These are phyloP conservation scores for Alternaria panax DNA, from an alignment of 2,329 filamentous ascomycete species.

Conservation along the genomic window DNA sequence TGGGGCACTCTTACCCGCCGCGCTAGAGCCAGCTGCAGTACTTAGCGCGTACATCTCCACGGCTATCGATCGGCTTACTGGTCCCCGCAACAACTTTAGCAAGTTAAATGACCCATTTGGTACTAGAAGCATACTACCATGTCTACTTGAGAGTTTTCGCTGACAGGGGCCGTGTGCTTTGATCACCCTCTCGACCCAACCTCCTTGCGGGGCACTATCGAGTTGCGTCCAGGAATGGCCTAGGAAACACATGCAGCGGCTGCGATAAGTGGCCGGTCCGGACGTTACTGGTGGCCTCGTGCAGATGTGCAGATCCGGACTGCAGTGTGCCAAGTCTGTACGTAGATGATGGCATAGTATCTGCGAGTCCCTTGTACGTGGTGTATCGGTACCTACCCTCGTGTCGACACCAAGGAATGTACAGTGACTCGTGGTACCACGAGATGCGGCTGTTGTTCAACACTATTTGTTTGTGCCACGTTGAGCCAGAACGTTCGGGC, in stretches of 20 bases:
- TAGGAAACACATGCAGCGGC: slow-evolving; percentile 50
- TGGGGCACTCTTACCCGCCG: slow-evolving; percentile 50
- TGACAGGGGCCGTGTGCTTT: slow-evolving; percentile 33
- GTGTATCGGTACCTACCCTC: slow-evolving; percentile 28
- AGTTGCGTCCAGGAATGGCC: slow-evolving; percentile 36
- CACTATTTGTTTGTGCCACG: slow-evolving; percentile 33
- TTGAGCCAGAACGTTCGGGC: slow-evolving; percentile 28
- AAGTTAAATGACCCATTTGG: slow-evolving; percentile 42
- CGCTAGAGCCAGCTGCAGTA: slow-evolving; percentile 29
- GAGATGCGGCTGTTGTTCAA: slow-evolving; percentile 27
- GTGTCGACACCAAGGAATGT: slow-evolving; percentile 29
- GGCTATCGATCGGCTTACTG: slow-evolving; percentile 38
- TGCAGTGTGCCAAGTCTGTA: slow-evolving; percentile 41
- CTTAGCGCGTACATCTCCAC: slow-evolving; percentile 30
- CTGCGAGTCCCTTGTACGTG: slow-evolving; percentile 25
- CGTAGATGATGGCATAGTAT: slow-evolving; percentile 28
- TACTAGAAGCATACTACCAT: slow-evolving; percentile 27
- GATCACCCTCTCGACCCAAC: slow-evolving; percentile 31
- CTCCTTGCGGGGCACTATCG: slow-evolving; percentile 38
- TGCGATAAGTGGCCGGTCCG: slow-evolving; percentile 51
- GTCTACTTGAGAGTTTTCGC: slow-evolving; percentile 24
- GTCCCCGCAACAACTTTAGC: slow-evolving; percentile 43
- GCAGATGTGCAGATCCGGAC: slow-evolving; percentile 44
- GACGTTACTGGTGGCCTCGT: slow-evolving; percentile 46
- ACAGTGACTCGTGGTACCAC: slow-evolving; percentile 32